Evolutionary conservation across 768 basidiomycete genomes (phyloP), one percentile per base, ranked within the genome.

Genomic region (Crassisporium funariophilum): DNA sequence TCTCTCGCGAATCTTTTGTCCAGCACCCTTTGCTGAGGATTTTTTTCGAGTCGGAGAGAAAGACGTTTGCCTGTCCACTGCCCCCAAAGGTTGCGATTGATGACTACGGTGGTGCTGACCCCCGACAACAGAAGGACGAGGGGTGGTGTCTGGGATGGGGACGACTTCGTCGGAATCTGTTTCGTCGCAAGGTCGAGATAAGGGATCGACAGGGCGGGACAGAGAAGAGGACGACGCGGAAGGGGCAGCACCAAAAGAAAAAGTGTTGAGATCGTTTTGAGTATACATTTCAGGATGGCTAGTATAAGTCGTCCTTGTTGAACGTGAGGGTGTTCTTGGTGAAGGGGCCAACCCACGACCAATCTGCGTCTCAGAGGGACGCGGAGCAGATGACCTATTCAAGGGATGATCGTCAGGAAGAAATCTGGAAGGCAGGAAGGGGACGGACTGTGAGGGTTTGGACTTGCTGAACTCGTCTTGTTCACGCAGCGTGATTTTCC

Each of bases 61-160:
- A 23, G 56, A 42, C 11, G 48, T 52, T 40, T n/a, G 50, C 46
- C 44, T 51, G 23, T 34, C 47, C 35, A 39, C 49, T 27, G 49
- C 19, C 53, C 47, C 35, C 46, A 53, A 44, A 42, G 53, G 52
- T 50, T 66, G 69, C 59, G 65, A 57, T 57, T 66, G 57, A 66
- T 65, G 62, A 62, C 58, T 63, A 54, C 60, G 63, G 44, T 58
- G 50, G 23, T 57, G 54, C 41, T 54, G 57, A 43, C 63, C 57
- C n/a, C 61, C 61, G 33, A 71, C 69, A 25, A 80, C 69, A 25
- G 77, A 79, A 3, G 76, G 77, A 17, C 78, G 70, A 37, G 78
- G 78, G 4, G 78, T 80, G 24, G 73, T 72, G 58, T 80, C 77
- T 25, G 68, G 63, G 16, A 57, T 59, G 22, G 53, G 52, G 17